Percentiles rank a stretch among this genome's conserved stretches.
phyloP scores from a whole-genome alignment of 805 yeast species.

The Tanozyma kutaoensis region DNA sequence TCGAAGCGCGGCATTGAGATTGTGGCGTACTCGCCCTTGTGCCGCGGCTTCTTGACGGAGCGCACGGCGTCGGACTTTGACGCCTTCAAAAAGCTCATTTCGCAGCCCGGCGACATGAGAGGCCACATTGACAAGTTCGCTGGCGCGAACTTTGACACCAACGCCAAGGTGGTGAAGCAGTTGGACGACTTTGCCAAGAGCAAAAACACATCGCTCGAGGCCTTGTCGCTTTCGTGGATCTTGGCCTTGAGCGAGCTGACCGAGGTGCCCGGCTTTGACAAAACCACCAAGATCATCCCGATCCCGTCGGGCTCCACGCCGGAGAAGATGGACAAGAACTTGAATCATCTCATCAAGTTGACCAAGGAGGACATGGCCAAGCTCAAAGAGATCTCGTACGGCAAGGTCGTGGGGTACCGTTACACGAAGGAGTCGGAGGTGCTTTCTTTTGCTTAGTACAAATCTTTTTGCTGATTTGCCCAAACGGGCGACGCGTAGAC shows the following conservation, averaged over 20 bases:
- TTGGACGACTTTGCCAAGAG: slow-evolving; percentile 37
- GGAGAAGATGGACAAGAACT: slow-evolving; percentile 50
- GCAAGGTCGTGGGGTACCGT: slow-evolving; percentile 42
- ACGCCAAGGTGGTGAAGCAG: slow-evolving; percentile 33
- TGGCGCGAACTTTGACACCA: slow-evolving; percentile 42
- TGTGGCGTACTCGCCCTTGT: slow-evolving; percentile 74
- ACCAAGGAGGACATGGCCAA: slow-evolving; percentile 44
- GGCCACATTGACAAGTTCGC: slow-evolving; percentile 39
- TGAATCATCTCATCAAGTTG: slow-evolving; percentile 28
- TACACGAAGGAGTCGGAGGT: slow-evolving; percentile 20
- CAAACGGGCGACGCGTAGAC: too few relatives aligned
- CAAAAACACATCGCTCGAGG: slow-evolving; percentile 45
- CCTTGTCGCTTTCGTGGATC: slow-evolving; percentile 25
- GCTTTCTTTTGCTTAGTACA: slow-evolving; percentile 5
- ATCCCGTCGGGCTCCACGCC: slow-evolving; percentile 67
- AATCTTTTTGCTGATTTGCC: too few relatives aligned
- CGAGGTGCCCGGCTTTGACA: slow-evolving; percentile 25
- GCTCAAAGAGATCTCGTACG: slow-evolving; percentile 31
- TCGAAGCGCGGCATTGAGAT: slow-evolving; percentile 49
- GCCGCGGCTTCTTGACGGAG: slow-evolving; percentile 71
- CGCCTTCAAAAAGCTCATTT: slow-evolving; percentile 13
- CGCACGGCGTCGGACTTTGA: slow-evolving; percentile 23
- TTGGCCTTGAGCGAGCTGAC: slow-evolving; percentile 56
- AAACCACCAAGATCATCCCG: slow-evolving; percentile 50
- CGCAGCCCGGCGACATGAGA: slow-evolving; percentile 48